Base-by-base conservation (phyloP, 345 rosid genomes). In the Salix purpurea region DNA sequence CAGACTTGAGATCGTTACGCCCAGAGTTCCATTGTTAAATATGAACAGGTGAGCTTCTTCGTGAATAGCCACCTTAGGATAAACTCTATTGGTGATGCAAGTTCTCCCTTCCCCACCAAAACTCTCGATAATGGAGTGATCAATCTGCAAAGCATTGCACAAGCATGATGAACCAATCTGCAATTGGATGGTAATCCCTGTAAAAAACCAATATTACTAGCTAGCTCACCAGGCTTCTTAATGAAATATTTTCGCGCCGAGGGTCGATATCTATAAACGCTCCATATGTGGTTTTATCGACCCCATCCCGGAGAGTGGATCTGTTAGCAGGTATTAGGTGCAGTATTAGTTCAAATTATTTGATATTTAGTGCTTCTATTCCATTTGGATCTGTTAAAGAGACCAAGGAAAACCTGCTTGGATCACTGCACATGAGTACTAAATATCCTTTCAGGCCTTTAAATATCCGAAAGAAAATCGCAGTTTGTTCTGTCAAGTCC, bases 401-500 rank as follows among this genome's bases (percentile, higher is more conserved):
- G n/a, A 7, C 68, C 36, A 14, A 65, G 66, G 21, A 16, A n/a
- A 19, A 84, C 89, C 88, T 86, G 86, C 77, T 84, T 62, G 86
- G 88, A 62, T 88, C 91, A 73, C 89, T 86, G 85, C 91, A 78
- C 91, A 90, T 89, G 34, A 91, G 85, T 39, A 92, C 85, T 3
- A 76, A 64, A 61, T 76, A 83, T 74, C 83, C 72, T 19, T 83
- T 74, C 0, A 77, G 80, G 21, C 81, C 77, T 68, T 78, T 87
- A 68, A 89, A 86, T 48, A 92, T 66, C 42, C 88, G 84, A 36
- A 90, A 92, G 77, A 85, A 90, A 60, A 92, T 79, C 23, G 91
- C 91, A 13, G 97, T 90, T 48, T 83, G 85, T 69, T 92, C 93
- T 10, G 84, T 76, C 73, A 89, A 82, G 71, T 87, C 87, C 74